These are phyloP conservation scores for Dictyostelium brefeldianum DNA, from an alignment of 78 protist species.

Conservation along the genomic window DNA sequence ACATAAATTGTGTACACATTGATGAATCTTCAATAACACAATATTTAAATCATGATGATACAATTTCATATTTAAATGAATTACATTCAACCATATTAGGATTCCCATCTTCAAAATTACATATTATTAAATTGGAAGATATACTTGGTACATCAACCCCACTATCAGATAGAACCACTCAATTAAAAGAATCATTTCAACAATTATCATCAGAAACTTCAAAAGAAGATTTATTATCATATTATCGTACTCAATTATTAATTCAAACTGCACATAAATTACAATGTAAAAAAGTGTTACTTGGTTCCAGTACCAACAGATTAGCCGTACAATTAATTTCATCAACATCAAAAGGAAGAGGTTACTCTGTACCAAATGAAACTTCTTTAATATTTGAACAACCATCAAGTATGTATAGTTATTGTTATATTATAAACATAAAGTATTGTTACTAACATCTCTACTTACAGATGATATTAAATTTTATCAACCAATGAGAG, in stretches of 20 bases:
- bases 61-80: background rate
- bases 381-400: constrained; percentile 18
- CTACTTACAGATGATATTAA: background rate
- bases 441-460: too few relatives aligned
- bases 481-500: constrained; percentile 70
- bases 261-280: constrained; percentile 13
- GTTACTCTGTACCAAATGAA: constrained; percentile 67
- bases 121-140: constrained; percentile 30
- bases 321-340: constrained; percentile 34
- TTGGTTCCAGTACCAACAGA: constrained; percentile 42
- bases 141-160: background rate
- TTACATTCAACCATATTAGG: background rate
- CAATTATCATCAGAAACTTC: constrained; percentile 13
- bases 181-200: background rate
- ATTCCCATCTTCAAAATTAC: background rate
- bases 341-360: constrained; percentile 67
- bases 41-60: background rate
- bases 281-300: background rate
- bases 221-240: constrained; percentile 46
- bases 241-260: constrained; percentile 31
- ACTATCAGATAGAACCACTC: background rate
- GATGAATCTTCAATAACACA: constrained; percentile 9
- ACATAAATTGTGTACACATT: constrained; percentile 33
- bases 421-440: too few relatives aligned
- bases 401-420: background rate